phyloP scores from a whole-genome alignment of 495 filamentous ascomycete species.

The Podospora comata region DNA sequence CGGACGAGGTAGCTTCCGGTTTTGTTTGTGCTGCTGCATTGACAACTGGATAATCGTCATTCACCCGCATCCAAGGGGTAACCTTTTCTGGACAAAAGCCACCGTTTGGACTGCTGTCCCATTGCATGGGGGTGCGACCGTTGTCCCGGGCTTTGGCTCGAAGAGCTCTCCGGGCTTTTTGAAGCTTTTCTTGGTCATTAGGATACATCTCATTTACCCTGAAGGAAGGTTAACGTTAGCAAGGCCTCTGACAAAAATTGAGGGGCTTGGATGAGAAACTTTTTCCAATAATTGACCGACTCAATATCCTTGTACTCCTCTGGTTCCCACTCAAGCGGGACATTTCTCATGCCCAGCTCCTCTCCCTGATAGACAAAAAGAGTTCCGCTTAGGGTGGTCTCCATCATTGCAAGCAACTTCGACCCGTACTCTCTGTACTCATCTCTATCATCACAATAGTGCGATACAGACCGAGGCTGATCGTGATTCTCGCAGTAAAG shows the following conservation, averaged over 20 bases:
- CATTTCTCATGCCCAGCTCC: slow-evolving; percentile 72
- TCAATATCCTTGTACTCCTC: slow-evolving; percentile 72
- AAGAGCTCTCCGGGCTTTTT: slow-evolving; percentile 34
- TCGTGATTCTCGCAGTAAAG: slow-evolving; percentile 75
- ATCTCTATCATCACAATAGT: slow-evolving; percentile 51
- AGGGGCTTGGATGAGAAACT: slow-evolving; percentile 37
- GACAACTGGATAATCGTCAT: slow-evolving; percentile 50
- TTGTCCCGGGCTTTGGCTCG: slow-evolving; percentile 56
- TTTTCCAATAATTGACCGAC: slow-evolving; percentile 59
- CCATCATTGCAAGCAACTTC: slow-evolving; percentile 55
- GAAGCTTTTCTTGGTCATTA: not conserved
- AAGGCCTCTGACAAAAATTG: slow-evolving; percentile 46
- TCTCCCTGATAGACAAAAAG: slow-evolving; percentile 26
- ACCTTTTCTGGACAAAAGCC: slow-evolving; percentile 24
- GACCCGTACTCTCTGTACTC: slow-evolving; percentile 46
- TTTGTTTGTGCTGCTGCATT: slow-evolving; percentile 49
- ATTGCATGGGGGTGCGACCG: slow-evolving; percentile 60
- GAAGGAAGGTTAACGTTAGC: not conserved
- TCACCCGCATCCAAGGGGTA: slow-evolving; percentile 54
- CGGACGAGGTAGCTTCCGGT: slow-evolving; percentile 31
- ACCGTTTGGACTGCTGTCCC: slow-evolving; percentile 40
- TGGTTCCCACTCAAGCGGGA: slow-evolving; percentile 61
- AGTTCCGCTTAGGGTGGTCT: slow-evolving; percentile 58
- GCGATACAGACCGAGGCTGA: slow-evolving; percentile 60
- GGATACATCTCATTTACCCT: not conserved